These are phyloP conservation scores for Aspergillus coremiiformis DNA, from an alignment of 495 filamentous ascomycete genomes.

Conservation along the genomic window DNA sequence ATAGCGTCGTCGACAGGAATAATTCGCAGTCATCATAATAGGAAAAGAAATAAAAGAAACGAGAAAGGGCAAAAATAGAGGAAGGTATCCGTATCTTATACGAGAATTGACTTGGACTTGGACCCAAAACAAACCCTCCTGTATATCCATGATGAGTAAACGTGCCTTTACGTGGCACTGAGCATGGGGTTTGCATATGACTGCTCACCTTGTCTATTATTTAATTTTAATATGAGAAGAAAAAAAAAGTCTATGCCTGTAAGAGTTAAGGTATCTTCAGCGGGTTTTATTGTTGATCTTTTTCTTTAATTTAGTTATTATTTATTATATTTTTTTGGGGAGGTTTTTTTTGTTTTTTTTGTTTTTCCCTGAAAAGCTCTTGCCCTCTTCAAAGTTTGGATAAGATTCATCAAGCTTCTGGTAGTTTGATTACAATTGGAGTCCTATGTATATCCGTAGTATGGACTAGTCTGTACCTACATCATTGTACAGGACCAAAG, in stretches of 20 bases:
- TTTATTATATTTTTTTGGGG: no score
- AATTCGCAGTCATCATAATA: no score
- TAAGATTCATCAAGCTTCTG: constrained; percentile 17
- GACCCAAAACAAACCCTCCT: no score
- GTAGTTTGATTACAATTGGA: neutral
- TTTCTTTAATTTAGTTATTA: no score
- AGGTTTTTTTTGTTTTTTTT: neutral
- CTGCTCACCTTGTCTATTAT: neutral
- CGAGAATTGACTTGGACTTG: no score
- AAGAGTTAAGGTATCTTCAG: neutral
- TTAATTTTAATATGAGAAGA: neutral
- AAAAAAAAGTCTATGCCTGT: neutral
- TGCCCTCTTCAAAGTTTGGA: neutral
- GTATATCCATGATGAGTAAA: neutral
- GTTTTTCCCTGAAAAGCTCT: constrained; percentile 1
- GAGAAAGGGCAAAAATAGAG: no score
- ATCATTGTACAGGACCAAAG: neutral
- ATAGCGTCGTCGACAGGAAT: neutral
- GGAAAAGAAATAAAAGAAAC: no score
- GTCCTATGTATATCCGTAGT: no score
- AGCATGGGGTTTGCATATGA: constrained; percentile 9
- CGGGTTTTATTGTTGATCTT: no score
- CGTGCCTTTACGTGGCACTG: constrained; percentile 9
- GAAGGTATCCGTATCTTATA: no score
- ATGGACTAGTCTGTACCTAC: neutral